Evolutionary conservation across 179 eudicot genomes (phyloP), one percentile per base, ranked within the genome.

Genomic region (Pouteria campechiana): DNA sequence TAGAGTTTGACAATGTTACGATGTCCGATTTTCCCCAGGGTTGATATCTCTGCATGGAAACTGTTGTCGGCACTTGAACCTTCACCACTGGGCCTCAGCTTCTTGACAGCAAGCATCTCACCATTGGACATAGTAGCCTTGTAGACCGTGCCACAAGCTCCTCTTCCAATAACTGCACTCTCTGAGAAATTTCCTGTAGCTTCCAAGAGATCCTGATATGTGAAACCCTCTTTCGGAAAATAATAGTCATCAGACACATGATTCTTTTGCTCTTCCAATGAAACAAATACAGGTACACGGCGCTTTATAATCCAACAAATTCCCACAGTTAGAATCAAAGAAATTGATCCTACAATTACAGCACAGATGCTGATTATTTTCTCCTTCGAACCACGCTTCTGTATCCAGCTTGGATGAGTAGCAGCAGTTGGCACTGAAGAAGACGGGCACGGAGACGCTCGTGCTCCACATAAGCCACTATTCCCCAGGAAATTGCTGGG

Each of bases 111-210:
- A 23, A 74, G 40, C 29, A 65, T 30, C 41, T 55, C 44, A 21
- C 73, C 73, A 44, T 62, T 35, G 22, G 32, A 35, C 80, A 69
- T 74, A 13, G 58, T 60, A 3, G 80, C 80, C 37, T 65, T 74
- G 61, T 74, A 74, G 27, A 74, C 80, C 1, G 60, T 57, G 3
- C 80, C 80, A 61, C 76, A 69, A 4, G 76, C 80, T 12, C 80
- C 80, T 24, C 35, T 51, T 20, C 80, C 80, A 15, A 74, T 23
- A n/a, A 74, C 32, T 2, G 62, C 64, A 21, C 37, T 28, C 0
- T 62, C 80, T 25, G 80, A 69, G 39, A 69, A 74, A 32, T 66
- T 65, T 14, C 52, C 70, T 1, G 80, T 74, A 35, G 80, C 76
- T 28, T 65, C 76, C 29, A 74, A 64, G 22, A 74, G 61, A 57